Conservation (phyloP, 2,329 filamentous ascomycete genomes). For the Colletotrichum karsti region DNA sequence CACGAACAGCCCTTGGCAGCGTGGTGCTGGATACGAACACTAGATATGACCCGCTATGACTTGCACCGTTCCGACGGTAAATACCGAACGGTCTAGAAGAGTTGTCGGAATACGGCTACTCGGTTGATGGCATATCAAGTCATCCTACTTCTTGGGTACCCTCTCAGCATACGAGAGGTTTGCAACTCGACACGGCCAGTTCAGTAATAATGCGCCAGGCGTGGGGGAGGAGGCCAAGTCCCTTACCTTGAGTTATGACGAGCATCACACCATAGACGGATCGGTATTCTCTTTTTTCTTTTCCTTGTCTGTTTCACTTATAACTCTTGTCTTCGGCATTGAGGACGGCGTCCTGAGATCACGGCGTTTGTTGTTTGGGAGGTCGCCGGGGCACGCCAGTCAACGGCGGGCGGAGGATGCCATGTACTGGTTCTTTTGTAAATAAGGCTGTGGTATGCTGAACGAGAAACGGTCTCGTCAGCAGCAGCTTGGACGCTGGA, state of each 20-base stretch:
- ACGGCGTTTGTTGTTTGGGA: constrained; percentile 22
- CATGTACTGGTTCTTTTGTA: constrained; percentile 6
- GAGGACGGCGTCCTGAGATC: constrained; percentile 26
- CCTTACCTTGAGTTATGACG: constrained; percentile 9
- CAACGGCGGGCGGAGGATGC: background rate
- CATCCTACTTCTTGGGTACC: background rate
- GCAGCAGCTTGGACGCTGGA: background rate
- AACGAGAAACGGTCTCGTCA: background rate
- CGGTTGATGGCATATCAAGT: background rate
- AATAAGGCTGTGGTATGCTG: background rate
- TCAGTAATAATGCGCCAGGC: constrained; percentile 3
- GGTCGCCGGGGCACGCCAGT: background rate
- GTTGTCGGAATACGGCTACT: background rate
- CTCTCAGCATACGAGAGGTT: background rate
- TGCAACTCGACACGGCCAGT: background rate
- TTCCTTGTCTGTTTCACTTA: constrained; percentile 18
- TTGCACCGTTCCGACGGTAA: background rate
- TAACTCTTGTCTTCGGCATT: constrained; percentile 20
- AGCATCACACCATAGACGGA: constrained; percentile 19
- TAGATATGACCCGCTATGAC: constrained; percentile 23
- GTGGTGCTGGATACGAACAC: constrained; percentile 54
- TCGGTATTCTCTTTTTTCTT: constrained; percentile 9
- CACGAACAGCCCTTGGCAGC: constrained; percentile 50
- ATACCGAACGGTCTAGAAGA: background rate
- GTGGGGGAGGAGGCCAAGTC: background rate